These are phyloP conservation scores for Tetramitus jugosus DNA, from an alignment of 208 protist genomes.

Conservation along the genomic window DNA sequence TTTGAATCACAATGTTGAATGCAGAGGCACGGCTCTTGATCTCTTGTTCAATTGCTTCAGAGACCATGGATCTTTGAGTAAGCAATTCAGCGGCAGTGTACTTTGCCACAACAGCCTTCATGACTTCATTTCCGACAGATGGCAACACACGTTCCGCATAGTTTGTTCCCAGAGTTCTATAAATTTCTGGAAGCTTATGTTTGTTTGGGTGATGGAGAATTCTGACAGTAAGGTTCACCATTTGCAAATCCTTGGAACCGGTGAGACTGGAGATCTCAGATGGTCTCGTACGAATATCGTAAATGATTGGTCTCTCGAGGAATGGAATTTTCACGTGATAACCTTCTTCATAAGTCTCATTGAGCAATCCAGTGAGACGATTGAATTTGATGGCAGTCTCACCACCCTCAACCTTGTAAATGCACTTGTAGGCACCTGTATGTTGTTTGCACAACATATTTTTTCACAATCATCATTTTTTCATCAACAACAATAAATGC, in stretches of 20 bases:
- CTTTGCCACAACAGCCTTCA: conserved; percentile 84
- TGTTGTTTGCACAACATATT: no score
- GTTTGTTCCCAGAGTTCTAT: conserved; percentile 84
- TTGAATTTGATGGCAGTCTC: conserved; percentile 1
- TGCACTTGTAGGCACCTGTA: no score
- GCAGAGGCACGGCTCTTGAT: conserved; percentile 83
- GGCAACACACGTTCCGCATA: conserved; percentile 95
- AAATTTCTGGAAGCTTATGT: conserved; percentile 81
- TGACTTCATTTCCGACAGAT: conserved; percentile 96
- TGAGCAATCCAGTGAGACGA: neutral
- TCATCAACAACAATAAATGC: no score
- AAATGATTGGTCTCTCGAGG: conserved; percentile 90
- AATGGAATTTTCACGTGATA: conserved; percentile 90
- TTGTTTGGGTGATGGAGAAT: conserved; percentile 90
- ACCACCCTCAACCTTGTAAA: conserved; percentile 21
- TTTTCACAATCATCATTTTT: no score
- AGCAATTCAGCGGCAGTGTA: conserved; percentile 85
- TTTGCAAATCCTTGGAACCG: conserved; percentile 88
- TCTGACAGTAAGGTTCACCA: conserved; percentile 95
- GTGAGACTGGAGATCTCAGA: conserved; percentile 70
- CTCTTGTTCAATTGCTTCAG: conserved; percentile 72
- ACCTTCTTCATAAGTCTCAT: conserved; percentile 62
- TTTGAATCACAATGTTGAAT: conserved; percentile 93
- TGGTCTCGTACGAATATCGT: conserved; percentile 85
- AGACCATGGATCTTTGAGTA: conserved; percentile 86